Percentiles rank a stretch among this genome's conserved stretches.
These are phyloP conservation scores for Termitomyces sp. DNA, from an alignment of 768 basidiomycete genomes.

Conservation along the genomic window DNA sequence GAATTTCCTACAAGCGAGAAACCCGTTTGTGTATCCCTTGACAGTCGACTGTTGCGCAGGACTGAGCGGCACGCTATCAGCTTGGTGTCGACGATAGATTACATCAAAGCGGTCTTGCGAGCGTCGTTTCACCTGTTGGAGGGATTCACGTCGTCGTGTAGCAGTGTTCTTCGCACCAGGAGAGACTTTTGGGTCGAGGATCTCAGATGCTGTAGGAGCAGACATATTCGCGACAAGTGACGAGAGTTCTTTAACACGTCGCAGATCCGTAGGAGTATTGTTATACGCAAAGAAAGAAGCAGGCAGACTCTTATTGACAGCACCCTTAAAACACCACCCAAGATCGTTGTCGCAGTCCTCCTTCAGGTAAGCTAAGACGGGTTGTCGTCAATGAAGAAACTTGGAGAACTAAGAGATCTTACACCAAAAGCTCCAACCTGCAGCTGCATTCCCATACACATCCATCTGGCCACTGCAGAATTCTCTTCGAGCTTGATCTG, in stretches of 20 bases:
- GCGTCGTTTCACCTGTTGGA: background rate
- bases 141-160: background rate
- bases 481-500: conserved; percentile 33
- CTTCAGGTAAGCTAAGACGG: conserved; percentile 45
- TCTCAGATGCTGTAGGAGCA: conserved; percentile 9
- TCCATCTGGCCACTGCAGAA: conserved; percentile 59
- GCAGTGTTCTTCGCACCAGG: background rate
- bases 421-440: conserved; percentile 74
- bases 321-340: conserved; percentile 66
- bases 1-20: conserved; percentile 48
- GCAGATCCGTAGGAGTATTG: conserved; percentile 9
- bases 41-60: conserved; percentile 17
- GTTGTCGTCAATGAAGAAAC: background rate
- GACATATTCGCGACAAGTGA: conserved; percentile 5
- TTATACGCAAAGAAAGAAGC: conserved; percentile 49
- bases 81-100: conserved; percentile 15
- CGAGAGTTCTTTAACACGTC: conserved; percentile 1
- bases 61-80: conserved; percentile 9
- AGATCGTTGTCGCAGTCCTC: conserved; percentile 53
- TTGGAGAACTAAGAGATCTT: conserved; percentile 15
- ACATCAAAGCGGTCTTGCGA: conserved; percentile 20
- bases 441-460: conserved; percentile 46
- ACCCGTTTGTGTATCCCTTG: conserved; percentile 58
- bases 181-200: conserved; percentile 1
- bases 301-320: conserved; percentile 53